Evolutionary conservation across 108 stramenopile genomes (phyloP).

Genomic region (Nitzschia palea): DNA sequence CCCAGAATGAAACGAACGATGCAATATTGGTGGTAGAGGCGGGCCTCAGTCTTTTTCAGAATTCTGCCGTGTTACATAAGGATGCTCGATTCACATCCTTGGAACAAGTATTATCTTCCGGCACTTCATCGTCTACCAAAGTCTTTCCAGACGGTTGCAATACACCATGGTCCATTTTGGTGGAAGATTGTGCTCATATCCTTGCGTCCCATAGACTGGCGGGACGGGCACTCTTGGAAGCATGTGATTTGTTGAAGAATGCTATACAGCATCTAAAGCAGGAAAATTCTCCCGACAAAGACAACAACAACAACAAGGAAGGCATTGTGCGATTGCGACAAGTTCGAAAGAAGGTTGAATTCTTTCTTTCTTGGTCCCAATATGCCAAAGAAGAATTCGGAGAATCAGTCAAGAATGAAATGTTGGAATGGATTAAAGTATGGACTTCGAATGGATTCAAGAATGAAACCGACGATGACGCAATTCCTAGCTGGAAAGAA

Average conservation of each 20-base stretch:
- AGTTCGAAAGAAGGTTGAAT: conserved; percentile 49
- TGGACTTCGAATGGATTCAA: conserved; percentile 29
- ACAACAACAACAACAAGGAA: neutral
- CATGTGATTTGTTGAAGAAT: conserved; percentile 34
- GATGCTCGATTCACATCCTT: conserved; percentile 24
- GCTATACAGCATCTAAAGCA: conserved; percentile 14
- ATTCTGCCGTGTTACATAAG: conserved; percentile 36
- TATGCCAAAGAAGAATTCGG: neutral
- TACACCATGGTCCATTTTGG: conserved; percentile 25
- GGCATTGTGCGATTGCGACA: conserved; percentile 16
- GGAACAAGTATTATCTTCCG: conserved; percentile 24
- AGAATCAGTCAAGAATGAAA: neutral
- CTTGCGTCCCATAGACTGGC: conserved; percentile 26
- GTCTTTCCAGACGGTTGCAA: conserved; percentile 6
- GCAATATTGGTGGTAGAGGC: conserved; percentile 28
- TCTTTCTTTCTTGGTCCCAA: conserved; percentile 47
- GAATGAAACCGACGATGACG: neutral
- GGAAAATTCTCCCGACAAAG: neutral
- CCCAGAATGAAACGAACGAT: neutral
- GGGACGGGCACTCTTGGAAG: conserved; percentile 44
- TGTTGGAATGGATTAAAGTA: conserved; percentile 42
- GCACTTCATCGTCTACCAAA: conserved; percentile 8
- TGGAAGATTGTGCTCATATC: conserved; percentile 34
- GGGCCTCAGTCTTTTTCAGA: conserved; percentile 20
- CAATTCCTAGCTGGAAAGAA: neutral